These are phyloP conservation scores for Scheffersomyces stipitis DNA, from an alignment of 805 yeast genomes.

Conservation along the genomic window DNA sequence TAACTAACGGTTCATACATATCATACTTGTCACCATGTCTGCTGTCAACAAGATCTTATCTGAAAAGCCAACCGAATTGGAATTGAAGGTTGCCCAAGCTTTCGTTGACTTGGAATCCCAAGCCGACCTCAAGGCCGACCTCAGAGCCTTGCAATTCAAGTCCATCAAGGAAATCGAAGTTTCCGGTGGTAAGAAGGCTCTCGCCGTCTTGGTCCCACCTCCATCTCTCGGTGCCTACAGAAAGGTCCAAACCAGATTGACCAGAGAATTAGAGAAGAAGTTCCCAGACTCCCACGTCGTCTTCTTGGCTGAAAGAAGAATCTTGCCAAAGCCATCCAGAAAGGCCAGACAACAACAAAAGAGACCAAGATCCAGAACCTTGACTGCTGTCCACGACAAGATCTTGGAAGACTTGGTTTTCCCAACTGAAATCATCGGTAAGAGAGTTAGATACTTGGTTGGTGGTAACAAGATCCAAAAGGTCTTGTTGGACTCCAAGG, in stretches of 20 bases:
- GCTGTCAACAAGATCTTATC: constrained; percentile 95
- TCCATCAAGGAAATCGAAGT: constrained; percentile 98
- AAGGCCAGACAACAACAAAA: constrained; percentile 90
- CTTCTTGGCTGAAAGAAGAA: constrained; percentile 99
- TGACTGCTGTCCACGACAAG: constrained; percentile 98
- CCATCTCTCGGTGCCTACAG: constrained; percentile 91
- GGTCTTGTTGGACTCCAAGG: constrained; percentile 97
- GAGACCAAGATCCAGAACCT: constrained; percentile 99
- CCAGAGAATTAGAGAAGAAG: constrained; percentile 99
- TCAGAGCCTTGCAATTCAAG: constrained; percentile 98
- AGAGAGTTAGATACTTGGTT: constrained; percentile 98
- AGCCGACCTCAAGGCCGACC: constrained; percentile 95
- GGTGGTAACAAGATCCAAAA: constrained; percentile 99
- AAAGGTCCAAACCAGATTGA: constrained; percentile 94
- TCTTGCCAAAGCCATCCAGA: constrained; percentile 98
- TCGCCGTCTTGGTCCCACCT: constrained; percentile 97
- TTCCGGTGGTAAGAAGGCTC: constrained; percentile 97
- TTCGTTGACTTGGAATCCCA: constrained; percentile 95
- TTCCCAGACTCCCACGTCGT: constrained; percentile 99
- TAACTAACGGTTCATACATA: constrained; percentile 5
- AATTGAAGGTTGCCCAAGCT: constrained; percentile 99
- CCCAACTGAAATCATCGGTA: constrained; percentile 99
- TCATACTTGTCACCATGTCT: constrained; percentile 63
- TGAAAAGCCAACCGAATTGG: constrained; percentile 96
- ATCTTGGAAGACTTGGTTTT: constrained; percentile 97